Conservation (phyloP, 2,329 filamentous ascomycete species). For the Colletotrichum orchidophilum region DNA sequence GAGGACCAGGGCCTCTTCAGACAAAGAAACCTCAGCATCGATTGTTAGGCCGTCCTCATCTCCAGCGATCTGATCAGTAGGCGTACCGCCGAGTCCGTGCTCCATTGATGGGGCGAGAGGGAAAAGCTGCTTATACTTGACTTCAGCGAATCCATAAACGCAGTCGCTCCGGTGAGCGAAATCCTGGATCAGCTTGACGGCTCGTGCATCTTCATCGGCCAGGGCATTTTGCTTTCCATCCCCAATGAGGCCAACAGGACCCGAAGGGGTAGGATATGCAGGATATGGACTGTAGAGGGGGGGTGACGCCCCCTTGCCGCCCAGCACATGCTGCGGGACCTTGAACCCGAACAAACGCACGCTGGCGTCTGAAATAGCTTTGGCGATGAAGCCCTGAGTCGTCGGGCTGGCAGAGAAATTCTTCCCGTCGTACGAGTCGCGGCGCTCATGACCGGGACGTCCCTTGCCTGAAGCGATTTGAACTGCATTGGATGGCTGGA, state of each 20-base stretch:
- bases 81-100: conserved; percentile 73
- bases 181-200: conserved; percentile 87
- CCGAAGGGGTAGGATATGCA: conserved; percentile 77
- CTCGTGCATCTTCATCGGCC: conserved; percentile 81
- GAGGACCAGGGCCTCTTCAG: conserved; percentile 92
- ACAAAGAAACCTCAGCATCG: conserved; percentile 86
- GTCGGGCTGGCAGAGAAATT: conserved; percentile 76
- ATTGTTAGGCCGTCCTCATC: conserved; percentile 82
- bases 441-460: conserved; percentile 75
- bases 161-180: conserved; percentile 93
- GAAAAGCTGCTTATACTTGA: conserved; percentile 98
- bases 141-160: conserved; percentile 96
- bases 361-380: conserved; percentile 94
- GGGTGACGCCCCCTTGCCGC: conserved; percentile 72
- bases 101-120: conserved; percentile 84
- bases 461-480: conserved; percentile 76
- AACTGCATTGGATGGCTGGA: conserved; percentile 75
- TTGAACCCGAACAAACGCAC: conserved; percentile 76
- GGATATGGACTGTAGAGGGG: conserved; percentile 86
- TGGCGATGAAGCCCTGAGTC: conserved; percentile 90
- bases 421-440: conserved; percentile 79
- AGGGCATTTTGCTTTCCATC: conserved; percentile 68
- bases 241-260: conserved; percentile 70
- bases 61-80: conserved; percentile 59
- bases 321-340: conserved; percentile 68